Conservation (phyloP, 306 rosid species). For the Cicer bijugum region DNA sequence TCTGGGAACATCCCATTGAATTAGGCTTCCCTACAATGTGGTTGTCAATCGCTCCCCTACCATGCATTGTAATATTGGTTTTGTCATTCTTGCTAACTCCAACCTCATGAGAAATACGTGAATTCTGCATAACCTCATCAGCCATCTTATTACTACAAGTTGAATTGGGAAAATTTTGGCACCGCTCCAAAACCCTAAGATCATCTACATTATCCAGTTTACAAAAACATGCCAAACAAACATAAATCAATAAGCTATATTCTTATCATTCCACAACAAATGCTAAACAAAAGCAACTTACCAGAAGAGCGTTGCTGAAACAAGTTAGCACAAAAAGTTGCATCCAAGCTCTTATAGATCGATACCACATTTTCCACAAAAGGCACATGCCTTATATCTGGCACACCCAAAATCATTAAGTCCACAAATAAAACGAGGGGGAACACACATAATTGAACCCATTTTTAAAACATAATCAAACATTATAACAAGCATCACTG, state of each 20-base stretch:
- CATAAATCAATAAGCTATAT: neutral
- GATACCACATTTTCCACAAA: slow-evolving; percentile 74
- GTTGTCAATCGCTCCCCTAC: slow-evolving; percentile 20
- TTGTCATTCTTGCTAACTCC: slow-evolving; percentile 47
- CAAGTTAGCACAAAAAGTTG: slow-evolving; percentile 56
- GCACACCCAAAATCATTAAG: slow-evolving; percentile 30
- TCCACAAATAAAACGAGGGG: neutral
- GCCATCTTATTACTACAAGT: slow-evolving; percentile 31
- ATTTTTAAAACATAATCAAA: neutral
- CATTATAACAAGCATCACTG: neutral
- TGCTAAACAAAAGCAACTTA: slow-evolving; percentile 33
- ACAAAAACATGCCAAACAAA: neutral
- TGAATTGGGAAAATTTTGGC: slow-evolving; percentile 39
- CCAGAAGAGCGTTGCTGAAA: slow-evolving; percentile 61
- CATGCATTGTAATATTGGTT: slow-evolving; percentile 39
- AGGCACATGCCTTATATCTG: slow-evolving; percentile 67
- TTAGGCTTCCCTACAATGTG: slow-evolving; percentile 26
- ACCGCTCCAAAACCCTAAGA: slow-evolving; percentile 44
- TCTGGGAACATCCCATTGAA: slow-evolving; percentile 36
- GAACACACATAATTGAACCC: neutral
- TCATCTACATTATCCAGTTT: slow-evolving; percentile 50
- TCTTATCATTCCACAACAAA: neutral
- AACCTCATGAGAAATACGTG: slow-evolving; percentile 33
- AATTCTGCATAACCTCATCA: slow-evolving; percentile 18
- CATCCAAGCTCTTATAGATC: slow-evolving; percentile 70